Evolutionary conservation across 345 rosid genomes (phyloP).

Genomic region (Corymbia maculata): DNA sequence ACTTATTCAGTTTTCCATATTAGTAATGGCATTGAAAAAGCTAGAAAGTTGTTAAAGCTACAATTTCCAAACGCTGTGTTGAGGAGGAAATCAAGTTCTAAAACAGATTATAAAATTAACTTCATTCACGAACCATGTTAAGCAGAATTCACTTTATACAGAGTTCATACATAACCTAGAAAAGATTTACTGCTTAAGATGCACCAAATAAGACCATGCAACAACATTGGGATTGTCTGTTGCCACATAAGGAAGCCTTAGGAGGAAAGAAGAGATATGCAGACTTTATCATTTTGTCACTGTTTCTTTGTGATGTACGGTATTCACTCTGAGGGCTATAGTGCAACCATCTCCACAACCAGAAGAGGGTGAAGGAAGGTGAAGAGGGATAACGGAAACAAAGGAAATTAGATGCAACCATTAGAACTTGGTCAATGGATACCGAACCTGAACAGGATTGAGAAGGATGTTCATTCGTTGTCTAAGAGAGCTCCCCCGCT

Average conservation of each 20-base stretch:
- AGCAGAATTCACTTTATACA: not conserved
- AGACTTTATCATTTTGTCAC: not conserved
- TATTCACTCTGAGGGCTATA: not conserved
- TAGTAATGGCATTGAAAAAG: not conserved
- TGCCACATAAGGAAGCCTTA: not conserved
- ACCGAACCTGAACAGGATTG: constrained; percentile 71
- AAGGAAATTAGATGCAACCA: not conserved
- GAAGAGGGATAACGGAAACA: not conserved
- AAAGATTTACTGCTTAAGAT: not conserved
- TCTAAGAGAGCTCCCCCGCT: constrained; percentile 56
- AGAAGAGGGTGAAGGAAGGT: not conserved
- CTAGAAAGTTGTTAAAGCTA: not conserved
- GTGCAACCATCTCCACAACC: not conserved
- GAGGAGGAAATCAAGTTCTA: not conserved
- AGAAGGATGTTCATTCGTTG: constrained; percentile 67
- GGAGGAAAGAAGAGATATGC: not conserved
- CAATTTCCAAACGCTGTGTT: not conserved
- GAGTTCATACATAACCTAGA: not conserved
- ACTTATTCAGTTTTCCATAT: not conserved
- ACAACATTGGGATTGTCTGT: not conserved
- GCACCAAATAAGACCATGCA: not conserved
- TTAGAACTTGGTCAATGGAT: not conserved
- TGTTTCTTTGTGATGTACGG: not conserved
- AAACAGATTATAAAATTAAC: not conserved
- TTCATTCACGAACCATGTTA: not conserved